A percentile compares a stretch with the other conserved stretches of the same genome.
Conservation (phyloP, 495 filamentous ascomycete species). For the Aspergillus diversus region DNA sequence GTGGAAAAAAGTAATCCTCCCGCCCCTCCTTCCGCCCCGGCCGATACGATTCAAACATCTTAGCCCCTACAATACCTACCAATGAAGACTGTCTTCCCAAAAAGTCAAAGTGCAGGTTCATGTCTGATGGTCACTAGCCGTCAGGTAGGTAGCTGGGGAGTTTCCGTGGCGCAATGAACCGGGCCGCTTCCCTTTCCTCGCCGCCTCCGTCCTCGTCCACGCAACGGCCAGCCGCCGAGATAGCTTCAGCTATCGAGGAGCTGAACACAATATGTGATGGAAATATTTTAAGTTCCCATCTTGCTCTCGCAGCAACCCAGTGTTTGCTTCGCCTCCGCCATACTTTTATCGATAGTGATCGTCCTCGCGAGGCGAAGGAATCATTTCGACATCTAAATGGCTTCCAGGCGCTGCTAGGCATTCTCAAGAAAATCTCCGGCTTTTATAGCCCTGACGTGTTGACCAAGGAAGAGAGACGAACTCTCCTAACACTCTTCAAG, state of each 20-base stretch:
- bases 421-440: slow-evolving; percentile 68
- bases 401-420: slow-evolving; percentile 72
- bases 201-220: slow-evolving; percentile 65
- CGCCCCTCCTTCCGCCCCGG: slow-evolving; percentile 16
- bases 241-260: slow-evolving; percentile 61
- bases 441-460: slow-evolving; percentile 63
- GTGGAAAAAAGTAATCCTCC: slow-evolving; percentile 12
- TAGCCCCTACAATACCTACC: slow-evolving; percentile 33
- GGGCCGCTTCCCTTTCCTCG: slow-evolving; percentile 54
- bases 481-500: slow-evolving; percentile 71
- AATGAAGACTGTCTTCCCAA: slow-evolving; percentile 48
- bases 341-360: slow-evolving; percentile 56
- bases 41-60: slow-evolving; percentile 5
- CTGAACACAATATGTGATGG: slow-evolving; percentile 41
- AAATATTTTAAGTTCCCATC: slow-evolving; percentile 29
- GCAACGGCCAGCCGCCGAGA: slow-evolving; percentile 61
- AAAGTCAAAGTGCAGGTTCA: slow-evolving; percentile 39
- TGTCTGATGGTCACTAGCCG: slow-evolving; percentile 46
- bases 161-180: slow-evolving; percentile 43
- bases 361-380: slow-evolving; percentile 61
- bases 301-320: slow-evolving; percentile 42
- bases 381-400: slow-evolving; percentile 81
- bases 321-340: slow-evolving; percentile 55
- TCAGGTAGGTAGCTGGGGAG: slow-evolving; percentile 43
- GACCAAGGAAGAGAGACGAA: slow-evolving; percentile 60